phyloP scores from a whole-genome alignment of 108 stramenopile genomes.

The Pseudonitzschia pungens region DNA sequence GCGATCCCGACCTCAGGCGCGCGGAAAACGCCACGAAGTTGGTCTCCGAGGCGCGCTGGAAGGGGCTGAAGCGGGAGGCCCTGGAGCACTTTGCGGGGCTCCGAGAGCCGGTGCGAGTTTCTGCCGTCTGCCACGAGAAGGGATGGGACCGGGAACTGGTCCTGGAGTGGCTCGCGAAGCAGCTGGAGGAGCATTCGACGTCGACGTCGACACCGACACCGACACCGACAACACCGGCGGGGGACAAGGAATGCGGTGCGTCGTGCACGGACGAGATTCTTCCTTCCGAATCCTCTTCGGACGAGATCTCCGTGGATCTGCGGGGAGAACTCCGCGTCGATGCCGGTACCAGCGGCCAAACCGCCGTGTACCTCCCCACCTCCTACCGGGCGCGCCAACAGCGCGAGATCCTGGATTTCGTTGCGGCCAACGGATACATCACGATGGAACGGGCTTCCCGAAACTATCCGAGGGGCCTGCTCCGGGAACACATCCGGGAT shows the following conservation, averaged over 20 bases:
- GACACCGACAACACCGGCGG: too few relatives aligned
- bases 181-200: not conserved
- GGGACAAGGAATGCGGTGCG: too few relatives aligned
- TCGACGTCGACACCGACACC: too few relatives aligned
- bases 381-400: constrained; percentile 19
- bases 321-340: constrained; percentile 29
- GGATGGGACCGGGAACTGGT: constrained; percentile 24
- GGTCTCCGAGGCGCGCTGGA: not conserved
- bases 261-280: too few relatives aligned
- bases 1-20: not conserved
- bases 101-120: constrained; percentile 11
- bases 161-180: constrained; percentile 13
- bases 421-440: constrained; percentile 35
- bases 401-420: constrained; percentile 17
- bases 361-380: constrained; percentile 28
- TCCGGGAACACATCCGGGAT: not conserved
- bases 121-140: constrained; percentile 16
- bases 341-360: not conserved
- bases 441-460: constrained; percentile 1
- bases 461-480: constrained; percentile 1
- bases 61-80: not conserved
- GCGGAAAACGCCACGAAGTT: constrained; percentile 1
- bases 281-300: too few relatives aligned
- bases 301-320: not conserved
- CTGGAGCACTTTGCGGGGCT: constrained; percentile 9